Base-by-base conservation (phyloP, 345 rosid genomes). In the Heritiera littoralis region DNA sequence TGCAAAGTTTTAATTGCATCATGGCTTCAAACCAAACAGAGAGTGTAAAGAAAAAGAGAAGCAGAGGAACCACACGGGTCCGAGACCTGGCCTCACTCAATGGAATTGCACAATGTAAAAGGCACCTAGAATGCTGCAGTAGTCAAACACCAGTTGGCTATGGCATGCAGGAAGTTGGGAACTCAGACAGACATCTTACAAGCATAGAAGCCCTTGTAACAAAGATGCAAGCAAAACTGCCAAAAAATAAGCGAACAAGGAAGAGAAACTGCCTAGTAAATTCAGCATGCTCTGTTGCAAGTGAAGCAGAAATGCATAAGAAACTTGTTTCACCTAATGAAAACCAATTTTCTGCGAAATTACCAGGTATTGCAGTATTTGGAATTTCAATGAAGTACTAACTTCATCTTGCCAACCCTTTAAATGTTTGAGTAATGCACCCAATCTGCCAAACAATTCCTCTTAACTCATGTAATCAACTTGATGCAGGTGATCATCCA, bases 171-270 rank as follows among this genome's bases (percentile, higher is more conserved):
- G 81, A 72, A 59, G 51, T 49, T 75, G 79, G 51, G 23, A 82
- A 56, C 71, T 17, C 71, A 77, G 67, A 79, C 55, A 55, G 72
- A 74, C 64, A 83, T 54, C 84, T 77, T 30, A 64, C 82, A 15
- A 84, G 82, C 38, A 83, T 76, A 32, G 89, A 85, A 77, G 85
- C 80, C 48, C 77, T 86, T 41, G 80, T 82, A 56, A 86, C 85
- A 77, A 76, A 78, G 77, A 81, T 75, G 74, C 82, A 55, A 15
- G 68, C 80, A 77, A 84, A 83, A 7, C 32, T 83, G 79, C 84
- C 86, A 55, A 89, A 80, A 81, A 88, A 86, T 83, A 93, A 91
- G 83, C 85, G 85, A 74, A 85, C 85, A 18, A 87, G 80, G 78
- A 87, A 84, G 85, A 83, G 85, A 75, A 69, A 58, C 82, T 51